A percentile compares a stretch with the other conserved stretches of the same genome.
Evolutionary conservation across 202 grass and related monocot genomes (phyloP).

Genomic region (Setaria italica): DNA sequence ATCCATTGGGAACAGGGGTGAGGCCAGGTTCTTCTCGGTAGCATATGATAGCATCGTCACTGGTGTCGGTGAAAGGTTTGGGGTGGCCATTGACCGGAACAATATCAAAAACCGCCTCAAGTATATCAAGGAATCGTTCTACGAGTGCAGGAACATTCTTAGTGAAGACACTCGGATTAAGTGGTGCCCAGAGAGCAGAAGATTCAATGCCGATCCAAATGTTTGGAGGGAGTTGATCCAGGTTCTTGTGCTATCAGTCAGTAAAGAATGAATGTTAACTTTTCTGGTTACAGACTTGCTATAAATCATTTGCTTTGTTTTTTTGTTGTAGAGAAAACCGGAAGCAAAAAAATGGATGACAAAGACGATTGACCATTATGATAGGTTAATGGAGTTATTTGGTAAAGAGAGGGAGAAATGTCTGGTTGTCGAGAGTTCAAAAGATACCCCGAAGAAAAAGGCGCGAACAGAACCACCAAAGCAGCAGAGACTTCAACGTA

Average conservation of each 20-base stretch:
- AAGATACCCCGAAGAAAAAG: constrained; percentile 37
- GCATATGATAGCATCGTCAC: constrained; percentile 54
- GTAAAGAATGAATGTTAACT: neutral
- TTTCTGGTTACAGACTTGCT: neutral
- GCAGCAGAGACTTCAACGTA: constrained; percentile 37
- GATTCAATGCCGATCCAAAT: constrained; percentile 49
- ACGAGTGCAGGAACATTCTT: constrained; percentile 52
- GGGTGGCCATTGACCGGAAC: constrained; percentile 44
- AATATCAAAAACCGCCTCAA: constrained; percentile 66
- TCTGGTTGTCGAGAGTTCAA: constrained; percentile 9
- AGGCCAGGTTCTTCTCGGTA: constrained; percentile 35
- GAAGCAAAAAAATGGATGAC: constrained; percentile 66
- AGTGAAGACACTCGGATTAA: constrained; percentile 47
- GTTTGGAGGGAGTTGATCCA: constrained; percentile 58
- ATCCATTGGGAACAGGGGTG: constrained; percentile 52
- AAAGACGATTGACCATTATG: constrained; percentile 61
- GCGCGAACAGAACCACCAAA: constrained; percentile 43
- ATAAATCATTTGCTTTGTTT: constrained; percentile 41
- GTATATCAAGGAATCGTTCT: constrained; percentile 49
- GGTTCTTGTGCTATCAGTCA: constrained; percentile 42
- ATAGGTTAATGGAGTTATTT: constrained; percentile 51
- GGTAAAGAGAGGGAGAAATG: constrained; percentile 56
- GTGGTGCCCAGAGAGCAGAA: constrained; percentile 40
- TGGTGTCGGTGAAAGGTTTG: constrained; percentile 49
- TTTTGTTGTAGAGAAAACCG: constrained; percentile 55